A percentile compares a stretch with the other conserved stretches of the same genome.
phyloP scores from a whole-genome alignment of 2,329 filamentous ascomycete genomes.

The Aciculosporium take region DNA sequence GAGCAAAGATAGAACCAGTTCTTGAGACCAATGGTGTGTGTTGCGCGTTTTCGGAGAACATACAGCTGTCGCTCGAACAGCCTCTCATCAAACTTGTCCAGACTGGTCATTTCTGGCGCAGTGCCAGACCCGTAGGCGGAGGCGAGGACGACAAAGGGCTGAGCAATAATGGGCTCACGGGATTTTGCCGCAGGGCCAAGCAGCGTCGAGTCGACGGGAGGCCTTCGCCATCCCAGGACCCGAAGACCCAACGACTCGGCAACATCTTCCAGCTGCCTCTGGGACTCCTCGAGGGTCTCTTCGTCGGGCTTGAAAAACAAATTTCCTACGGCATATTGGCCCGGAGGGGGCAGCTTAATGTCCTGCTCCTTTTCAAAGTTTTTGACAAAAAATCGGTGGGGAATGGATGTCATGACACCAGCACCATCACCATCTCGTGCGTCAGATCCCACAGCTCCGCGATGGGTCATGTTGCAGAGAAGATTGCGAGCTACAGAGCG shows the following conservation, averaged over 20 bases:
- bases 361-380: slow-evolving; percentile 89
- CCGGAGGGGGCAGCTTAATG: slow-evolving; percentile 71
- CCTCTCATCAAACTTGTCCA: slow-evolving; percentile 67
- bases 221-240: slow-evolving; percentile 91
- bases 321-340: slow-evolving; percentile 95
- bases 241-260: slow-evolving; percentile 76
- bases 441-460: slow-evolving; percentile 94
- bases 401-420: slow-evolving; percentile 98
- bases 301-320: slow-evolving; percentile 97
- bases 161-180: slow-evolving; percentile 85
- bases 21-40: slow-evolving; percentile 84
- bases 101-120: slow-evolving; percentile 64
- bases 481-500: slow-evolving; percentile 39
- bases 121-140: slow-evolving; percentile 72
- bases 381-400: slow-evolving; percentile 96
- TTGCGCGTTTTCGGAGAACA: slow-evolving; percentile 85
- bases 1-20: slow-evolving; percentile 99
- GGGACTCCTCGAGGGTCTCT: slow-evolving; percentile 78
- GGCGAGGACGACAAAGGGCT: slow-evolving; percentile 84
- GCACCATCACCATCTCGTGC: slow-evolving; percentile 95
- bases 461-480: slow-evolving; percentile 99
- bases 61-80: slow-evolving; percentile 89
- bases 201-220: slow-evolving; percentile 83
- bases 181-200: slow-evolving; percentile 86
- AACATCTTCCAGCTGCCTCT: slow-evolving; percentile 85